Base-by-base conservation (phyloP, 306 rosid genomes). In the Dalbergia cochinchinensis region DNA sequence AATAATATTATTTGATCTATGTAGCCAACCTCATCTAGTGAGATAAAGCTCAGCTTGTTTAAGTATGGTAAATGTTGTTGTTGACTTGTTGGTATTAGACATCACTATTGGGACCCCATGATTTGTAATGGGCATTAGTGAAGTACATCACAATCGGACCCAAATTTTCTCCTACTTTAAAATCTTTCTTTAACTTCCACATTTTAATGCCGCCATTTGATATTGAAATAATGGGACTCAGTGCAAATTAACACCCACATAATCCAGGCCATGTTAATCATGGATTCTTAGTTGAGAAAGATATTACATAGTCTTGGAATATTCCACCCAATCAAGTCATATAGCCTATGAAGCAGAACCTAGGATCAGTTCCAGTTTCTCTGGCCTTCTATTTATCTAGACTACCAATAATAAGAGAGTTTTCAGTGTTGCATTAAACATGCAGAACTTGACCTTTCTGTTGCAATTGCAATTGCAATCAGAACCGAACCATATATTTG, bases 401-500 rank as follows among this genome's bases (percentile, higher is more conserved):
- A 4, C 58, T 7, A 15, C 57, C 12, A 45, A 0, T 20, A 69
- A 11, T 13, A 12, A 7, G 48, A 12, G 26, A 69, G 9, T 20
- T 11, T 22, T 45, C 20, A 48, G 45, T 14, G 47, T 14, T 31
- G 31, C 44, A 31, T 70, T 44, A 50, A 50, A 15, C 8, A 58
- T 8, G 22, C 78, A 73, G 66, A 74, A 61, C 10, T 61, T 61
- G 26, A 74, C 7, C n/a, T 58, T 44, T 50, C 57, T 14, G 18
- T 45, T 74, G 66, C 33, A 55, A 62, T 54, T 74, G 66, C 33
- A 55, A 62, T 54, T 79, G 42, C 48, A 79, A 50, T 26, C 2
- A 54, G 61, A 64, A 60, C 8, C 34, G 61, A n/a, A 61, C 37
- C 71, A 35, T 26, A 33, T 47, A 11, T 47, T 26, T 3, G 0